Evolutionary conservation across 345 rosid species (phyloP).

Genomic region (Salix suchowensis): DNA sequence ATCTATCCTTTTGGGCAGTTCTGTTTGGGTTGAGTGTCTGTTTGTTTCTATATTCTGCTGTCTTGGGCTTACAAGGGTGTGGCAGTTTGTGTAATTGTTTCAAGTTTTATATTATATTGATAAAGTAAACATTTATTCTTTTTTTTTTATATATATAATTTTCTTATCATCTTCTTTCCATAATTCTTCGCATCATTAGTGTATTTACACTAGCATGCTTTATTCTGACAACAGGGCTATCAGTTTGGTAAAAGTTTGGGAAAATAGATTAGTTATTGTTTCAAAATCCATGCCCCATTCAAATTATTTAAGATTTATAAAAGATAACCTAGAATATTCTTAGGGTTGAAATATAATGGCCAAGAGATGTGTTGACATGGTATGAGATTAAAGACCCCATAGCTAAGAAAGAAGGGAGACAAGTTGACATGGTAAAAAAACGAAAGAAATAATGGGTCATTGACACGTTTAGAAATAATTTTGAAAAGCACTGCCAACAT

Average conservation of each 20-base stretch:
- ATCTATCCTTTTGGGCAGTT: constrained; percentile 1
- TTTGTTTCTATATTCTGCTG: constrained; percentile 6
- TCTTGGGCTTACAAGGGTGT: constrained; percentile 10
- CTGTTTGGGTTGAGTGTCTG: neutral
- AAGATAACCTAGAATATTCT: too few relatives aligned
- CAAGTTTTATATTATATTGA: neutral
- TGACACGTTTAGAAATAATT: too few relatives aligned
- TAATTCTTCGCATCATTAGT: neutral
- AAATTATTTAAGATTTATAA: too few relatives aligned
- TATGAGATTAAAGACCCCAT: too few relatives aligned
- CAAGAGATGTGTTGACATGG: too few relatives aligned
- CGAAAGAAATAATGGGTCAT: too few relatives aligned
- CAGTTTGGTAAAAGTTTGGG: neutral
- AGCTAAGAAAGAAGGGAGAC: too few relatives aligned
- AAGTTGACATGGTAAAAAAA: too few relatives aligned
- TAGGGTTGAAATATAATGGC: too few relatives aligned
- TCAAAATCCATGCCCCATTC: too few relatives aligned
- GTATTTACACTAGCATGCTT: neutral
- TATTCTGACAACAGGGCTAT: neutral
- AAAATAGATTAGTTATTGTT: too few relatives aligned
- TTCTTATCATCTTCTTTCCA: neutral
- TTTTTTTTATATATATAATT: neutral
- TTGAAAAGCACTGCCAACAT: too few relatives aligned
- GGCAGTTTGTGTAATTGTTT: constrained; percentile 11
- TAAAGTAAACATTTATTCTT: constrained; percentile 16